Evolutionary conservation across 306 rosid species (phyloP), one percentile per base, ranked within the genome.

Genomic region (Pachyrhizus erosus): DNA sequence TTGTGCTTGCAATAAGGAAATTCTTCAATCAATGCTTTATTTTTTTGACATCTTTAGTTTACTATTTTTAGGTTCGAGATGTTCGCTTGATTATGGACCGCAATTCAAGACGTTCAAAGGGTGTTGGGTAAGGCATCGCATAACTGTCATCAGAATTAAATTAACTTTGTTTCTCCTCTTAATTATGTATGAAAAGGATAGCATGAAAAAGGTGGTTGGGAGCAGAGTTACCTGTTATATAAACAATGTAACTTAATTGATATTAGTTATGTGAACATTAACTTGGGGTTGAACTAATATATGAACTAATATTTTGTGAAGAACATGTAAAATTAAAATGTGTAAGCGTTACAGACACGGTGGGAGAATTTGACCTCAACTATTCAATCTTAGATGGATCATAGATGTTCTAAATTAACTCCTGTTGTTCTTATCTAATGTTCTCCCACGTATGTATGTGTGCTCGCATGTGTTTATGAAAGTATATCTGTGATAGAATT

Each of bases 31-130:
- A 17, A n/a, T 54, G 24, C n/a, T n/a, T n/a, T n/a, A n/a, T 60
- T 64, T 78, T 33, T 21, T 42, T 58, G 33, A 75, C 57, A 37
- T 58, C 18, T 75, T 42, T 58, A 73, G 33, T 43, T 62, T 65
- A 37, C 76, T 55, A 24, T 80, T 72, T 83, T 60, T 84, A 96
- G 99, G 99, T 96, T 67, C 98, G 99, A 51, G 99, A 96, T 81
- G 99, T 93, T 80, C 97, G 98, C 45, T 92, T 96, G 74, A 96
- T 96, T 84, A 91, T 96, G 99, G 99, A 93, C 84, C 98, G 99
- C 71, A 96, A 87, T 88, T 92, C 98, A 67, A 91, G 98, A 74
- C 98, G 99, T 77, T 96, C 99, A 7, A 96, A 96, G 88, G 99
- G 99, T 70, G 93, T 93, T 87, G 99, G 99, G 99, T 96, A 84